Evolutionary conservation across 371 early-diverging fungal species (phyloP).

Genomic region (Neoconidiobolus thromboides): DNA sequence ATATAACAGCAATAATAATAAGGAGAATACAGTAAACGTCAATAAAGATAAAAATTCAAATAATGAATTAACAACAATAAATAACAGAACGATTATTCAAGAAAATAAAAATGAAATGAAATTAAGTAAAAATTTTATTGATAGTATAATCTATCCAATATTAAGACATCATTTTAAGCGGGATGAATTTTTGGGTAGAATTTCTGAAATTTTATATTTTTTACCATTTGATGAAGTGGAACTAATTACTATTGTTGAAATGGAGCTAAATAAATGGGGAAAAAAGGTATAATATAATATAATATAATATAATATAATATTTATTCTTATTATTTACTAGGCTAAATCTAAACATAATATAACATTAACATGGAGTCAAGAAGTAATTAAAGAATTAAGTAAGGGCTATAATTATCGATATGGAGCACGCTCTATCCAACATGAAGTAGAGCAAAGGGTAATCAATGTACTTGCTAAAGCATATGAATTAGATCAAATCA

Average conservation of each 20-base stretch:
- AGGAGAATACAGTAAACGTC: neutral
- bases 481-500: constrained; percentile 24
- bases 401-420: constrained; percentile 33
- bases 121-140: constrained; percentile 25
- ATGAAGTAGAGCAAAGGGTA: constrained; percentile 32
- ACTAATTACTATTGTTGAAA: constrained; percentile 21
- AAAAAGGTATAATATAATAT: constrained; percentile 13
- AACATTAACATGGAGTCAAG: constrained; percentile 26
- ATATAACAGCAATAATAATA: too few relatives aligned
- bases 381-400: constrained; percentile 24
- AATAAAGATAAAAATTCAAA: too few relatives aligned
- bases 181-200: constrained; percentile 39
- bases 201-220: constrained; percentile 35
- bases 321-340: neutral
- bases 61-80: neutral
- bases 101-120: constrained; percentile 17
- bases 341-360: constrained; percentile 26
- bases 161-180: constrained; percentile 29
- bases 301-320: neutral
- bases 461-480: constrained; percentile 34
- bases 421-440: constrained; percentile 37
- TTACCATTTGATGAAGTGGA: constrained; percentile 31
- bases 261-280: constrained; percentile 29
- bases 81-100: constrained; percentile 5
- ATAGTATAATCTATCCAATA: constrained; percentile 31